phyloP scores from a whole-genome alignment of 352 stramenopile species.

The Phytophthora fragariaefolia region DNA sequence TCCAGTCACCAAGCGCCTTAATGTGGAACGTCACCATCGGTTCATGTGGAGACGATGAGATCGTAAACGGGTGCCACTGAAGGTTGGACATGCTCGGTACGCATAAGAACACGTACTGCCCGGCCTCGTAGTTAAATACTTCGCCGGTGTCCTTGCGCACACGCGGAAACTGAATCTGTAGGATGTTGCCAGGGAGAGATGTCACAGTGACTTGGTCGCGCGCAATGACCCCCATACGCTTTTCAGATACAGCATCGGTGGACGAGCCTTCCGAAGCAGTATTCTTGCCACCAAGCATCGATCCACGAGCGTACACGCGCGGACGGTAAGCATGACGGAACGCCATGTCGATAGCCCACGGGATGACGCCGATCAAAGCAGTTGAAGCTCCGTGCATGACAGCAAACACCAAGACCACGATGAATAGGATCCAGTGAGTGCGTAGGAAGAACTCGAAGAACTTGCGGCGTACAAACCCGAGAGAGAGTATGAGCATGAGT shows the following conservation, averaged over 20 bases:
- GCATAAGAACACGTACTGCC: conserved; percentile 87
- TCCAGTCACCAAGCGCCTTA: conserved; percentile 68
- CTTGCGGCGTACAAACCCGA: conserved; percentile 44
- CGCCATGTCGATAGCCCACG: conserved; percentile 43
- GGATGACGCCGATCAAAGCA: conserved; percentile 39
- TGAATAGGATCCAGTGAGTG: conserved; percentile 58
- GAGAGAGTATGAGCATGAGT: conserved; percentile 41
- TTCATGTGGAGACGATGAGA: conserved; percentile 76
- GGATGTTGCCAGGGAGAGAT: conserved; percentile 32
- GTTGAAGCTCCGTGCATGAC: conserved; percentile 49
- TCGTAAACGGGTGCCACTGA: conserved; percentile 91
- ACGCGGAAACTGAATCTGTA: conserved; percentile 48
- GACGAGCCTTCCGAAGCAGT: conserved; percentile 11
- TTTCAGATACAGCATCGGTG: conserved; percentile 16
- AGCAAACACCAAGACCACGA: conserved; percentile 47
- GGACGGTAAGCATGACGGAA: conserved; percentile 43
- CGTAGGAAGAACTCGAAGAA: conserved; percentile 68
- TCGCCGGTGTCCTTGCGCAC: conserved; percentile 38
- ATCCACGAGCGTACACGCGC: conserved; percentile 26
- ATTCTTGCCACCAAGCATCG: conserved; percentile 23
- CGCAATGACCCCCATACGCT: conserved; percentile 31
- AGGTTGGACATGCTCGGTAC: conserved; percentile 59
- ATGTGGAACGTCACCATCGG: conserved; percentile 72
- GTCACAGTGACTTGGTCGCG: conserved; percentile 26
- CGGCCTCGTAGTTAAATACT: conserved; percentile 43